Evolutionary conservation across 208 protist genomes (phyloP), one percentile per base, ranked within the genome.

Genomic region (Leishmania arabica): DNA sequence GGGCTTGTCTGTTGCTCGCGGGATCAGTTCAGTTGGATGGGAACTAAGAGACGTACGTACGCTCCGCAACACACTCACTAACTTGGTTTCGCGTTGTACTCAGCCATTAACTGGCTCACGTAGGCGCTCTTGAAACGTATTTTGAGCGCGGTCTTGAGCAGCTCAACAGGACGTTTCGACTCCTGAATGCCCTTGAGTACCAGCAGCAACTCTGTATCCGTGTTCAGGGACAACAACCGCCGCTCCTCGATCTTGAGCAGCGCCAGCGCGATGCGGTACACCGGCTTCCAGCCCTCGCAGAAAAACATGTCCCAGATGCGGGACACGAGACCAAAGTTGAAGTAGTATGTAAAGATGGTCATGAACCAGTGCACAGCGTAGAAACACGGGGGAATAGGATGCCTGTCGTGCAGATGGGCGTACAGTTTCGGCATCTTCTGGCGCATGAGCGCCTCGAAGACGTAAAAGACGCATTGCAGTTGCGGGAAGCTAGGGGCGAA

Each of bases 221-320:
- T 79, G 6, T 34, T 80, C 66, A 83, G 72, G 0, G 58, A 37
- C 21, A 96, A 75, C 37, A 98, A 64, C 24, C 75, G 79, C 64
- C 79, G 71, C 78, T 89, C 73, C 37, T 96, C 88, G 4, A 95
- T 76, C 62, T 91, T 86, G 45, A 98, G 77, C n/a, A 98, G 82
- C 42, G 90, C 87, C 24, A 98, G 82, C 1, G 93, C 93, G 31
- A 97, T 80, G 62, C 95, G 94, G 82, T 91, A 96, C 31, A 98
- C 93, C 56, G 93, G 86, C 79, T 98, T 98, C 94, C 95, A 98
- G 47, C 95, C 95, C 82, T 98, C 95, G 77, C 91, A 97, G 79
- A 98, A 76, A 81, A 98, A 98, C 90, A 96, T 95, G 85, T 98
- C 95, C 93, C 94, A 97, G 53, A 98, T 95, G 64, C 94, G 92